A percentile compares a stretch with the other conserved stretches of the same genome.
Conservation (phyloP, 2,329 filamentous ascomycete genomes). For the Stagonosporopsis tanaceti region DNA sequence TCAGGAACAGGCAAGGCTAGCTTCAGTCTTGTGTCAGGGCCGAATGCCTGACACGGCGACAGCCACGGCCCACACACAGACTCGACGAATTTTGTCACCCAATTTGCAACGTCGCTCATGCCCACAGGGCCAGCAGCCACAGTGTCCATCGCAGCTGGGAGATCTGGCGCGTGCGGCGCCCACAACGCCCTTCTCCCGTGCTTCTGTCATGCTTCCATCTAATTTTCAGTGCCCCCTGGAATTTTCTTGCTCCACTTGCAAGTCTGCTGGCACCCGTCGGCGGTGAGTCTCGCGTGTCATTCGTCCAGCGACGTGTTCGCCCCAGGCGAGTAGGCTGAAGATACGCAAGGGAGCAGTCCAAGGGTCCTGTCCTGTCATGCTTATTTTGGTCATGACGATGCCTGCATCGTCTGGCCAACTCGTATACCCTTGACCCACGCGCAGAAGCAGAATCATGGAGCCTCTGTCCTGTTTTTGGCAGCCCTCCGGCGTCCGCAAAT, state of each 20-base stretch:
- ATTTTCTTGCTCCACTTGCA: constrained; percentile 33
- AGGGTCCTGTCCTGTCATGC: constrained; percentile 35
- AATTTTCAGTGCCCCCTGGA: constrained; percentile 37
- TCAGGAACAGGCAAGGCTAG: constrained; percentile 45
- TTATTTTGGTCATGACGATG: constrained; percentile 42
- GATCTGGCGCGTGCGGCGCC: constrained; percentile 38
- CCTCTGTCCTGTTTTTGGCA: constrained; percentile 25
- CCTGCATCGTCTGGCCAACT: constrained; percentile 37
- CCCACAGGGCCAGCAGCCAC: constrained; percentile 20
- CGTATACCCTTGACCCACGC: constrained; percentile 36
- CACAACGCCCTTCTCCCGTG: constrained; percentile 48
- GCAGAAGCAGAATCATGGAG: constrained; percentile 29
- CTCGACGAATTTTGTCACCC: constrained; percentile 30
- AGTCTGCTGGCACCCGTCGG: constrained; percentile 27
- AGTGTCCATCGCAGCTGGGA: constrained; percentile 27
- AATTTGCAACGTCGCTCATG: constrained; percentile 41
- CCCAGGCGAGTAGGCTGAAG: constrained; percentile 30
- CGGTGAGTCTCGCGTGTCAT: constrained; percentile 39
- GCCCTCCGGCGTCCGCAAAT: constrained; percentile 26
- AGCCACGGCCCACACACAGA: constrained; percentile 27
- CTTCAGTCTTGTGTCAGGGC: constrained; percentile 34
- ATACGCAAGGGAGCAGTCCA: constrained; percentile 27
- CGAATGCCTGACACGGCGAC: constrained; percentile 39
- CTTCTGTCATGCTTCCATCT: constrained; percentile 50
- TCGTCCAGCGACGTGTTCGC: constrained; percentile 21